Evolutionary conservation across 768 basidiomycete genomes (phyloP), one percentile per base, ranked within the genome.

Genomic region (Lactarius evosmus): DNA sequence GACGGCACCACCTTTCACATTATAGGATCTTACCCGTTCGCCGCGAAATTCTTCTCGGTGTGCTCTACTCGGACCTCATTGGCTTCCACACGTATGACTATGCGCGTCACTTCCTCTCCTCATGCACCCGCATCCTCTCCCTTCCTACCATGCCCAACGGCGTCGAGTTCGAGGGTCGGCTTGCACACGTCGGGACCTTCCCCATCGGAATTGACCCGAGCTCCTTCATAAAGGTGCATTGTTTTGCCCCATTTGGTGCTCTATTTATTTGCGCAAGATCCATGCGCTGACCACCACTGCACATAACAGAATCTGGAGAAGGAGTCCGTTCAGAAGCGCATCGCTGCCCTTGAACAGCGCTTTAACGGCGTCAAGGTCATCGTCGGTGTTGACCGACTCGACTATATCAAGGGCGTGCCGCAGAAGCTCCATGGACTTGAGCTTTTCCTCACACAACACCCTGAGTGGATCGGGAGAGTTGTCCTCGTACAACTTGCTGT

Each of bases 81-180:
- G 97, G 97, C 16, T 99, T 98, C 85, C 97, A 99, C 80, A 99
- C 97, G 9, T 99, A 96, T 76, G 97, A 99, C 76, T 99, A 99
- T 72, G 97, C 97, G 2, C 95, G 97, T 46, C 97, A 99, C 76
- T 99, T 99, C 85, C 82, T 99, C 55, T 98, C 96, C 8, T 96
- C 94, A 49, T 98, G 95, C 76, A 98, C 97, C 2, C 90, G 97
- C 51, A 96, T 99, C 68, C 86, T 99, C 41, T 90, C 89, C 36
- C 82, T 98, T 34, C 88, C 93, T 16, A 98, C 97, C 2, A 94
- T 97, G 91, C 97, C 97, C 3, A 98, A 98, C 73, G 94, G 96
- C 50, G 93, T 98, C 69, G 93, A 97, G 73, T 95, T 97, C 70
- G 92, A 93, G 72, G 95, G 96, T 44, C 88, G 95, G 38, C 84